Evolutionary conservation across 345 rosid species (phyloP).

Genomic region (Alliaria petiolata): DNA sequence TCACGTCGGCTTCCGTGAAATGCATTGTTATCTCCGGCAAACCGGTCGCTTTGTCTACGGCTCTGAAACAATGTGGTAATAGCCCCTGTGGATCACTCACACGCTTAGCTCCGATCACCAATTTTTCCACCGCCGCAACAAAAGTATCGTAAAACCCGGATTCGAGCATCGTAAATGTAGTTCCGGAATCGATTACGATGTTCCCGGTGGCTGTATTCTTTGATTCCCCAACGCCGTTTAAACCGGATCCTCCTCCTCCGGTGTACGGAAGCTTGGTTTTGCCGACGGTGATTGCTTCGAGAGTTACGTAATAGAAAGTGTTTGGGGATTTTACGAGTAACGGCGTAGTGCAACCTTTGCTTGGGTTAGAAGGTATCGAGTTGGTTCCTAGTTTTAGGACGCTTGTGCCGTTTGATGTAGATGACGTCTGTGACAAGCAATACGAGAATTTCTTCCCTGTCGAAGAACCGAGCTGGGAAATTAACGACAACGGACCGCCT

Average conservation of each 20-base stretch:
- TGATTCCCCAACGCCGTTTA: neutral
- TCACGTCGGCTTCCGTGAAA: conserved; percentile 44
- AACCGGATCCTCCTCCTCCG: neutral
- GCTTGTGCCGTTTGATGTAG: conserved; percentile 29
- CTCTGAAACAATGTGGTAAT: conserved; percentile 34
- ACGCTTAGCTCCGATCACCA: conserved; percentile 28
- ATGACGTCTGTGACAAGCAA: conserved; percentile 44
- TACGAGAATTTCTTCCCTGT: conserved; percentile 50
- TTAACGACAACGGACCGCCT: conserved; percentile 48
- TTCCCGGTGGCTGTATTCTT: conserved; percentile 18
- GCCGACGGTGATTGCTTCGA: conserved; percentile 60
- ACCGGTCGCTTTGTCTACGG: neutral
- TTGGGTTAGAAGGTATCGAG: conserved; percentile 6
- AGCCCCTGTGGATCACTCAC: conserved; percentile 35
- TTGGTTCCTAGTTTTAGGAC: conserved; percentile 45
- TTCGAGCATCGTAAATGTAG: conserved; percentile 47
- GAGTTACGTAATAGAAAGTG: conserved; percentile 45
- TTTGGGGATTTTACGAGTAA: conserved; percentile 30
- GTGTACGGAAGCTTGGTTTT: conserved; percentile 36
- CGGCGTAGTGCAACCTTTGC: conserved; percentile 38
- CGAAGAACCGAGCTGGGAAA: conserved; percentile 39
- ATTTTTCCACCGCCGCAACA: conserved; percentile 28
- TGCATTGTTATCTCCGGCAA: conserved; percentile 52
- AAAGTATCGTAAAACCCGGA: conserved; percentile 35
- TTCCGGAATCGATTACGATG: conserved; percentile 61